A percentile compares a stretch with the other conserved stretches of the same genome.
Conservation (phyloP, 805 yeast genomes). For the Candida ficus region DNA sequence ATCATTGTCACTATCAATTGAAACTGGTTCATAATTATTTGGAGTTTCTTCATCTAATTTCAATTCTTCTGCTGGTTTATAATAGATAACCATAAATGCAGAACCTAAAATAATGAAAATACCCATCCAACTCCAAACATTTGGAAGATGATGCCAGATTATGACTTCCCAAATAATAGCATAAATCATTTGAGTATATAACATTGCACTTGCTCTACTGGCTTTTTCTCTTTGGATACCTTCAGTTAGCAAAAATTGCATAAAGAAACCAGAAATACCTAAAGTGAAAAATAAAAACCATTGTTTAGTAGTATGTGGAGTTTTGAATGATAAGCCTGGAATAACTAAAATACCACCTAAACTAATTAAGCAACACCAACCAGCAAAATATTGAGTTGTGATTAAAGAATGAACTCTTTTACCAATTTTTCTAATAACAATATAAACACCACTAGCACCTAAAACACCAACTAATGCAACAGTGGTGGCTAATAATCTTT, state of each 20-base stretch:
- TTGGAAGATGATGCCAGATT: conserved; percentile 72
- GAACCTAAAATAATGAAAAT: conserved; percentile 60
- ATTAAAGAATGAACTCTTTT: conserved; percentile 73
- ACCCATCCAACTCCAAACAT: conserved; percentile 62
- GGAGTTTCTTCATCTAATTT: not conserved
- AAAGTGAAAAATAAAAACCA: conserved; percentile 59
- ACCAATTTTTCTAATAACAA: conserved; percentile 71
- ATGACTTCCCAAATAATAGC: conserved; percentile 71
- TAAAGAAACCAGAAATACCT: conserved; percentile 76
- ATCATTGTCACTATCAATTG: not conserved
- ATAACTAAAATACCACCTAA: conserved; percentile 43
- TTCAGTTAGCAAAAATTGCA: conserved; percentile 74
- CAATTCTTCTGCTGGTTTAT: conserved; percentile 34
- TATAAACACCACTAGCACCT: conserved; percentile 67
- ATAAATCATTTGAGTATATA: conserved; percentile 72
- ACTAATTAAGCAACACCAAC: conserved; percentile 52
- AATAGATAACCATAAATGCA: conserved; percentile 55
- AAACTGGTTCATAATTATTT: not conserved
- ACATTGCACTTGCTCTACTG: conserved; percentile 67
- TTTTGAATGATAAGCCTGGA: conserved; percentile 55
- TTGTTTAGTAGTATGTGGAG: conserved; percentile 58
- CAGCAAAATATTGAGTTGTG: conserved; percentile 73
- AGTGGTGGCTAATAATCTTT: conserved; percentile 55
- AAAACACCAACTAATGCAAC: conserved; percentile 63
- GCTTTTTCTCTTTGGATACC: conserved; percentile 83